Base-by-base conservation (phyloP, 345 rosid genomes). In the Pistacia vera region DNA sequence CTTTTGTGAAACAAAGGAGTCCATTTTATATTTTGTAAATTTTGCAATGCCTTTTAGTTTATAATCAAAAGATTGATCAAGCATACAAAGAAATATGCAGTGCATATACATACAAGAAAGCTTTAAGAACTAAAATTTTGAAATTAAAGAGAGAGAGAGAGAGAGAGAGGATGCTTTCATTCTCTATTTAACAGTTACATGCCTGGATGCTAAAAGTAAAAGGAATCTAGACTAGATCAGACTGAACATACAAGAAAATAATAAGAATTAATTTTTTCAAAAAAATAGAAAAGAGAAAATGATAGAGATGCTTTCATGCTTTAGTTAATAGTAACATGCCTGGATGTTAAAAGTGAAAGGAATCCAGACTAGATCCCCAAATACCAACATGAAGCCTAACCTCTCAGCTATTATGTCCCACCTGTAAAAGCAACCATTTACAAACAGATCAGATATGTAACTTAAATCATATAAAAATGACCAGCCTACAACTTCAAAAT, bases 371-470 rank as follows among this genome's bases (percentile, higher is more conserved):
- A 96, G 87, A 88, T 93, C 99, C 66, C 97, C 99, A 83, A 93
- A 93, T 10, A 93, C 98, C 81, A 96, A 79, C 97, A 96, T 96
- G 89, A 93, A 96, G 55, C 97, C 98, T 76, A 93, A 78, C 76
- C 95, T 90, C 88, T 96, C 99, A 2, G 97, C 98, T 79, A 96
- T 96, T 75, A 92, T 92, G 81, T 96, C 99, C 98, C 98, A 93
- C 59, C 99, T 93, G 85, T 8, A 67, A 73, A 76, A 67, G 14
- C 10, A 66, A 60, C 11, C 60, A 78, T 56, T 58, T 11, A 61
- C 17, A 44, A 54, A 63, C n/a, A 46, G 16, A 46, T 61, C 55
- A 49, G 17, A 59, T 33, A 59, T 35, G 58, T 63, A 48, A 63
- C 68, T 65, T 11, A 11, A 33, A 72, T 44, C 66, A 17, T 41